Evolutionary conservation across 495 filamentous ascomycete genomes (phyloP), one percentile per base, ranked within the genome.

Genomic region (Massariosphaeria phaeospora): DNA sequence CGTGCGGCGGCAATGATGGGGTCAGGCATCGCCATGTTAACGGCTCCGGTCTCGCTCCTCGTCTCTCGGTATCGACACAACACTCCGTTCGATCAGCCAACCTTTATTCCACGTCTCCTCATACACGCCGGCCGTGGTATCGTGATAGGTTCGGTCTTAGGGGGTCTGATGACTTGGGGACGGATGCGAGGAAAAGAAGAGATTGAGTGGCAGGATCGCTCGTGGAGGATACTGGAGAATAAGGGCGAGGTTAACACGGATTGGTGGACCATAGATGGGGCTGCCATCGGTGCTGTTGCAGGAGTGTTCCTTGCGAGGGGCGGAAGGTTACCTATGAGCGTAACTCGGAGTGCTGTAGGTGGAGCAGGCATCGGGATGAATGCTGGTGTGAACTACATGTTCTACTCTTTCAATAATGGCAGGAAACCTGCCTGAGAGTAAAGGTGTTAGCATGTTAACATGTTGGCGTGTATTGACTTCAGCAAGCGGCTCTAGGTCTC

Each of bases 191-290:
- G 74, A 0, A 64, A 70, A 18, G 74, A 81, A 59, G 70, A 76
- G 36, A 78, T 83, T 51, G 81, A 84, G 61, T 84, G 82, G 82
- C 63, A 76, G 55, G 80, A 84, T 64, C 73, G 82, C 27, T 69
- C 70, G 34, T 85, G 80, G 81, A 66, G 80, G 24, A 51, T 84
- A 40, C 57, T 77, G 35, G 75, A 76, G 55, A 83, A 78, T 61
- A 59, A 64, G 42, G 70, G 75, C 0, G 79, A 84, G 72, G 58
- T 76, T 11, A 70, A 72, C 57, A 63, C 66, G 20, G 82, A 85
- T 66, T 70, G 73, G 27, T 81, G 72, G 71, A 72, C 73, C 36
- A 49, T 69, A 13, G 66, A 48, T 17, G 75, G 72, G 0, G 69
- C 67, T 31, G 67, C 59, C 8, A 55, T 68, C 3, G 75, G 70